phyloP scores from a whole-genome alignment of 345 rosid genomes.

The Trapa bicornis region DNA sequence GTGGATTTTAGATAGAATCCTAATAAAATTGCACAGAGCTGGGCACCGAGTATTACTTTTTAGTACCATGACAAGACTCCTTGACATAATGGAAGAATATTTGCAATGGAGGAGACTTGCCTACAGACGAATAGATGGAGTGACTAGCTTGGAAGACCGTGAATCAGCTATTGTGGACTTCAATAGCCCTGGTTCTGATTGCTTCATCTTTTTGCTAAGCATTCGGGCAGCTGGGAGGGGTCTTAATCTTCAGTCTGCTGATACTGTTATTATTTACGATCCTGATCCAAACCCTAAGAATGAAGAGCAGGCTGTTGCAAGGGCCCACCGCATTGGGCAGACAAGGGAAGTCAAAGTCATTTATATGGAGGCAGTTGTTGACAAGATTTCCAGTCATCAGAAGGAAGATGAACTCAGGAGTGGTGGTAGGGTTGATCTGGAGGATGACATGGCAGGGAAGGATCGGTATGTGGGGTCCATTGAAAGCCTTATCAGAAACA shows the following conservation, averaged over 20 bases:
- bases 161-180: slow-evolving; percentile 98
- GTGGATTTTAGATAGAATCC: slow-evolving; percentile 93
- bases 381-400: slow-evolving; percentile 76
- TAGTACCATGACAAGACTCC: slow-evolving; percentile 98
- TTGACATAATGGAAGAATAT: slow-evolving; percentile 95
- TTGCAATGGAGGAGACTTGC: slow-evolving; percentile 87
- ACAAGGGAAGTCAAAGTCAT: slow-evolving; percentile 93
- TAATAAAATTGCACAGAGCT: slow-evolving; percentile 80
- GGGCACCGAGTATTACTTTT: slow-evolving; percentile 96
- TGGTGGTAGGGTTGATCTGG: slow-evolving; percentile 71
- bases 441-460: slow-evolving; percentile 96
- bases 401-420: slow-evolving; percentile 90
- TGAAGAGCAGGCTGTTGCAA: slow-evolving; percentile 99
- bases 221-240: slow-evolving; percentile 99
- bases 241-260: slow-evolving; percentile 99
- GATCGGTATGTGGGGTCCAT: slow-evolving; percentile 97
- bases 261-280: slow-evolving; percentile 95
- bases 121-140: slow-evolving; percentile 95
- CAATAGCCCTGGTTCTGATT: slow-evolving; percentile 70
- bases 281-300: slow-evolving; percentile 99
- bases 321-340: slow-evolving; percentile 99
- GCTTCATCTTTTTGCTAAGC: slow-evolving; percentile 93
- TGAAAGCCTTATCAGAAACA: slow-evolving; percentile 97
- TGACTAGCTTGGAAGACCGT: slow-evolving; percentile 98
- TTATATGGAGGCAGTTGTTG: slow-evolving; percentile 99